Conservation (phyloP, 176 grass and related monocot genomes). For the Oryza officinalis region DNA sequence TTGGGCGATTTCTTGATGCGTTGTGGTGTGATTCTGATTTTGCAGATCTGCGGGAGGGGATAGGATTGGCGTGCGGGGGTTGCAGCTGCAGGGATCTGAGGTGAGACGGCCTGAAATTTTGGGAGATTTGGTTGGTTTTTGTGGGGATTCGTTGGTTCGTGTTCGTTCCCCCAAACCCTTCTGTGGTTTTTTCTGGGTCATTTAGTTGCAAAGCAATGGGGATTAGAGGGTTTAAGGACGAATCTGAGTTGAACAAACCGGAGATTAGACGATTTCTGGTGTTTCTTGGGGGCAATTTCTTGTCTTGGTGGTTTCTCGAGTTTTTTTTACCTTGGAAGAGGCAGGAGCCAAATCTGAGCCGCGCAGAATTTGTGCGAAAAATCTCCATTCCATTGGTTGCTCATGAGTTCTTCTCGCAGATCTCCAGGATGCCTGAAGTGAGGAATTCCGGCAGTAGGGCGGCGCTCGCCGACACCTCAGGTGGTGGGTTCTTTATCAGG, state of each 20-base stretch:
- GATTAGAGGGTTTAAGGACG: background rate
- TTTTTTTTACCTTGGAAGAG: background rate
- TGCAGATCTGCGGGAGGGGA: conserved; percentile 6
- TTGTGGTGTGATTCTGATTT: background rate
- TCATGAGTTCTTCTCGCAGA: conserved; percentile 8
- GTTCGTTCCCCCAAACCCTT: background rate
- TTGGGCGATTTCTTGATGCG: conserved; percentile 11
- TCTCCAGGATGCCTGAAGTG: conserved; percentile 55
- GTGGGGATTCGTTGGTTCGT: background rate
- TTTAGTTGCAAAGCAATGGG: background rate
- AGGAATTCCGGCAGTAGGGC: conserved; percentile 26
- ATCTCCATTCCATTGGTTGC: background rate
- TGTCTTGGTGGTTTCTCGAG: background rate
- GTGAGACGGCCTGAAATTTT: background rate
- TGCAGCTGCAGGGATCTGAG: conserved; percentile 13
- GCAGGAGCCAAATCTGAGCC: background rate
- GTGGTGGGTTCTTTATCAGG: conserved; percentile 58
- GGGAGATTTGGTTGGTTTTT: conserved; percentile 4
- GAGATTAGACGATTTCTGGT: background rate
- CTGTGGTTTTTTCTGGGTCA: background rate
- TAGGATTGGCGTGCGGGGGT: background rate
- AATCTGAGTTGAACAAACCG: background rate
- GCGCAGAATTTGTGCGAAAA: background rate
- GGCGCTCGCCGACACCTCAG: conserved; percentile 30
- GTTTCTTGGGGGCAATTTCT: conserved; percentile 1